Conservation (phyloP, 2,329 filamentous ascomycete genomes). For the Trichophyton equinum region DNA sequence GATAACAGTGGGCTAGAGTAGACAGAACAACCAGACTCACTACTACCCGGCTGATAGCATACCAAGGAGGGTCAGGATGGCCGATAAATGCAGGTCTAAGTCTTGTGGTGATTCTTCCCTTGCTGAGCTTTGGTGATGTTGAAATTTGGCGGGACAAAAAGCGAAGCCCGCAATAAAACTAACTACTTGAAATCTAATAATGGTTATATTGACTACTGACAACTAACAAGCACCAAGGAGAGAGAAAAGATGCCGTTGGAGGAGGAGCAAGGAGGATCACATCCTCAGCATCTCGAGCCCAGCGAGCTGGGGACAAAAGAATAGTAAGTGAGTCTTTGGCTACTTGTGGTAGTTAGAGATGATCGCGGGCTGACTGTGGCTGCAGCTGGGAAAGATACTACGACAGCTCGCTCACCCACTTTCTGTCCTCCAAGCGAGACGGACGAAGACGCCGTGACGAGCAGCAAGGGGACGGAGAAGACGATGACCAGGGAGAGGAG, state of each 20-base stretch:
- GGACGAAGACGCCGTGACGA: slow-evolving; percentile 1
- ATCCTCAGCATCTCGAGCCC: slow-evolving; percentile 58
- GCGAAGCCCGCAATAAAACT: no score
- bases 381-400: slow-evolving; percentile 52
- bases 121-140: no score
- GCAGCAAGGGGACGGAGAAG: slow-evolving; percentile 5
- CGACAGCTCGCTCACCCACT: slow-evolving; percentile 30
- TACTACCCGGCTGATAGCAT: no score
- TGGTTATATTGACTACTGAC: neutral
- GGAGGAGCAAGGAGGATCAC: neutral
- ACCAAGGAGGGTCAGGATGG: no score
- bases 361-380: slow-evolving; percentile 5
- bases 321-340: slow-evolving; percentile 57
- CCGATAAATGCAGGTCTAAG: no score
- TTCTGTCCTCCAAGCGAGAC: slow-evolving; percentile 21
- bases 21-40: no score
- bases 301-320: slow-evolving; percentile 77
- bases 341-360: neutral
- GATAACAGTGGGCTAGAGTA: no score
- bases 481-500: slow-evolving; percentile 52
- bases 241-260: neutral
- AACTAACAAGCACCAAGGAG: neutral
- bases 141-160: no score
- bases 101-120: no score
- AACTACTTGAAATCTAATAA: no score